These are phyloP conservation scores for Castanea crenata DNA, from an alignment of 306 rosid species.

Conservation along the genomic window DNA sequence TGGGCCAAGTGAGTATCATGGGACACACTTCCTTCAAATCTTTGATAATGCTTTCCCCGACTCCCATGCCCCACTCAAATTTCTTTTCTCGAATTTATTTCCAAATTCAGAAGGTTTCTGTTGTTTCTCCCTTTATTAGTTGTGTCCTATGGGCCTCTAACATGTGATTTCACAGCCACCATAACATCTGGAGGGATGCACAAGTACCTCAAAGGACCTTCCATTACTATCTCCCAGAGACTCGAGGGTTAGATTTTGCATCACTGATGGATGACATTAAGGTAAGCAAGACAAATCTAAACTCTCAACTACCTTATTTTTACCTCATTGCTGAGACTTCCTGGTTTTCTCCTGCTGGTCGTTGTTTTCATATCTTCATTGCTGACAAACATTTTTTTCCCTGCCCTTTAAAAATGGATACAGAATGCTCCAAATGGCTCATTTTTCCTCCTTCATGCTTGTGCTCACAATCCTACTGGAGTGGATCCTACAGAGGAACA, in stretches of 20 bases:
- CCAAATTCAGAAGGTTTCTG: neutral
- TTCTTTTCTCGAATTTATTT: constrained; percentile 6
- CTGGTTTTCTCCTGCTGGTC: neutral
- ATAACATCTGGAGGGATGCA: constrained; percentile 97
- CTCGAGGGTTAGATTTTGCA: constrained; percentile 83
- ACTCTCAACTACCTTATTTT: neutral
- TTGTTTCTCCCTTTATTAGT: constrained; percentile 3
- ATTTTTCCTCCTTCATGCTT: constrained; percentile 94
- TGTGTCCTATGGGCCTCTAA: constrained; percentile 19
- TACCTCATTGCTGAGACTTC: constrained; percentile 11
- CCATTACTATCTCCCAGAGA: constrained; percentile 89
- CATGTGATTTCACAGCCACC: constrained; percentile 64
- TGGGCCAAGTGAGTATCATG: constrained; percentile 77
- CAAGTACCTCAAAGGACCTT: constrained; percentile 73
- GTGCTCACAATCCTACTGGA: constrained; percentile 99
- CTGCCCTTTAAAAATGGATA: constrained; percentile 13
- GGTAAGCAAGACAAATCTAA: constrained; percentile 22
- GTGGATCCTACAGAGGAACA: constrained; percentile 94
- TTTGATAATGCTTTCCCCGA: neutral
- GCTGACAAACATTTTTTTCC: constrained; percentile 19
- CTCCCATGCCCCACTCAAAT: neutral
- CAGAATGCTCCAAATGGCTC: constrained; percentile 97
- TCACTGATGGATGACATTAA: constrained; percentile 75
- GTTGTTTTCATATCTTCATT: constrained; percentile 9
- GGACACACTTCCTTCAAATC: constrained; percentile 2